These are phyloP conservation scores for Cyclotella sp. DNA, from an alignment of 108 stramenopile genomes.

Conservation along the genomic window DNA sequence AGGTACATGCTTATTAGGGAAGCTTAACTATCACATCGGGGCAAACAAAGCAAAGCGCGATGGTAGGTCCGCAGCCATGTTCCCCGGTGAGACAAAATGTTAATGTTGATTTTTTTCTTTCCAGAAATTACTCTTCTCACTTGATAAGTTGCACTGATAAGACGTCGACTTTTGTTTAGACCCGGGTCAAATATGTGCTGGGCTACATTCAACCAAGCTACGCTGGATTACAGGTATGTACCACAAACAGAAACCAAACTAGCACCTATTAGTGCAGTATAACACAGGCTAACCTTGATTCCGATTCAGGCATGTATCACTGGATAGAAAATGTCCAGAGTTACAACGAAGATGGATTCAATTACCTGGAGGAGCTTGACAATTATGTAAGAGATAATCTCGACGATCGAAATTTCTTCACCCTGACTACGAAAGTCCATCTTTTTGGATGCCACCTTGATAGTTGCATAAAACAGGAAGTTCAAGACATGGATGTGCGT, in stretches of 20 bases:
- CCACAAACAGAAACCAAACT: background rate
- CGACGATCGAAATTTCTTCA: constrained; percentile 22
- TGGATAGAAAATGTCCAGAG: constrained; percentile 55
- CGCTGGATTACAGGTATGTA: constrained; percentile 58
- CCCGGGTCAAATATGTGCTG: constrained; percentile 30
- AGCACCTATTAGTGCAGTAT: too few species aligned
- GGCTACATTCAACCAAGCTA: constrained; percentile 41
- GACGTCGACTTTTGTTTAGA: constrained; percentile 52
- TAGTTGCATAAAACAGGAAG: constrained; percentile 10
- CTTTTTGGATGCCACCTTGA: constrained; percentile 45
- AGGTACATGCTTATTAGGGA: constrained; percentile 56
- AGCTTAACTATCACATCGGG: constrained; percentile 52
- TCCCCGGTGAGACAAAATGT: constrained; percentile 9
- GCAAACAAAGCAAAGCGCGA: constrained; percentile 41
- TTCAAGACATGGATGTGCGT: constrained; percentile 41
- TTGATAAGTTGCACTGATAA: too few species aligned
- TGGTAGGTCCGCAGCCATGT: constrained; percentile 36
- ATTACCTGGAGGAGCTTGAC: constrained; percentile 39
- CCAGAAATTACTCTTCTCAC: too few species aligned
- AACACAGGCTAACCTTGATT: too few species aligned
- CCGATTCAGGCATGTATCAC: constrained; percentile 38
- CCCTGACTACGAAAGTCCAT: constrained; percentile 25
- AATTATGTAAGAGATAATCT: constrained; percentile 44
- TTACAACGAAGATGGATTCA: constrained; percentile 41
- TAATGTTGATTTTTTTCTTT: too few species aligned